phyloP scores from a whole-genome alignment of 768 basidiomycete species.

The Lyophyllum atratum region DNA sequence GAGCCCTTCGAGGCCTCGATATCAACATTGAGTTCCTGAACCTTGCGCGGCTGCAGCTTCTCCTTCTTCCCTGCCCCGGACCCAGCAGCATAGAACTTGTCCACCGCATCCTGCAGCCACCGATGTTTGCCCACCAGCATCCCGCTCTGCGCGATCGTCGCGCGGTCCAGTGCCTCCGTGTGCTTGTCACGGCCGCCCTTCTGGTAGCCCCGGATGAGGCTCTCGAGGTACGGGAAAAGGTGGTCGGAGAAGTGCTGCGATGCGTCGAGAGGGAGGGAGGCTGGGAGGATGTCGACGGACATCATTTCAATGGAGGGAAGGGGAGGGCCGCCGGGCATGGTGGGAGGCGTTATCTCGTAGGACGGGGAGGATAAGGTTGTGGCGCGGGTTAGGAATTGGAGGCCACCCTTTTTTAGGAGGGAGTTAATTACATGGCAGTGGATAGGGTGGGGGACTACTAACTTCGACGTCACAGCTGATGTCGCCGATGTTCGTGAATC shows the following conservation, averaged over 20 bases:
- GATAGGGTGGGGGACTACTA: constrained; percentile 13
- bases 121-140: constrained; percentile 49
- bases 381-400: constrained; percentile 77
- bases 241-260: constrained; percentile 72
- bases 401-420: constrained; percentile 58
- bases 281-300: constrained; percentile 89
- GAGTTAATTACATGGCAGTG: not conserved
- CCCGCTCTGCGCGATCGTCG: constrained; percentile 70
- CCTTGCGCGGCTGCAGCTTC: not conserved
- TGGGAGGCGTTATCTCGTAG: constrained; percentile 50
- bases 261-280: constrained; percentile 81
- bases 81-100: constrained; percentile 35
- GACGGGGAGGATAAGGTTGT: constrained; percentile 81
- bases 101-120: constrained; percentile 61
- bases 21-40: not conserved
- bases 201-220: constrained; percentile 48
- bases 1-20: not conserved
- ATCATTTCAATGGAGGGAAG: constrained; percentile 74
- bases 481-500: constrained; percentile 79
- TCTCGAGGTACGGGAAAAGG: constrained; percentile 67
- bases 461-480: constrained; percentile 89
- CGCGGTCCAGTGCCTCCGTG: constrained; percentile 56
- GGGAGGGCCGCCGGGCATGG: constrained; percentile 34
- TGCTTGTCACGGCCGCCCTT: constrained; percentile 23
- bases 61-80: not conserved